Conservation (phyloP, 768 basidiomycete species). For the Dentipellis sp. region DNA sequence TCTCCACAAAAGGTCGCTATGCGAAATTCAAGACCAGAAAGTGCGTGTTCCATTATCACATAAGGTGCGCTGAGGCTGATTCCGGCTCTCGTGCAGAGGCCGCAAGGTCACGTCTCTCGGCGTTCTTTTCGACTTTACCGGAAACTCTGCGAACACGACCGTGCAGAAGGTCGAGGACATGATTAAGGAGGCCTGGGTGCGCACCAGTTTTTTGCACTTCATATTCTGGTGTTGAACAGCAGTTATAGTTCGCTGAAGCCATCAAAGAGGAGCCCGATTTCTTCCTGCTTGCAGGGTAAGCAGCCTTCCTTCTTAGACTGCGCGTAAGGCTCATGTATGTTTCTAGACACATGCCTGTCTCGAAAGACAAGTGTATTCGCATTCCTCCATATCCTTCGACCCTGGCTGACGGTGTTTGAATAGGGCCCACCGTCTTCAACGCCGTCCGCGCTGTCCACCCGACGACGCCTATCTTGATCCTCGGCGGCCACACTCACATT, state of each 20-base stretch:
- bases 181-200: conserved; percentile 73
- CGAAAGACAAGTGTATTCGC: conserved; percentile 49
- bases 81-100: conserved; percentile 31
- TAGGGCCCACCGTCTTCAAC: conserved; percentile 66
- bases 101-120: conserved; percentile 73
- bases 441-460: conserved; percentile 69
- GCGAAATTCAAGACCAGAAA: conserved; percentile 66
- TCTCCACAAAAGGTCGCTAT: conserved; percentile 35
- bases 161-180: conserved; percentile 67
- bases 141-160: conserved; percentile 61
- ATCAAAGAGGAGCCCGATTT: conserved; percentile 77
- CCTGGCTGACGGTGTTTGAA: not conserved
- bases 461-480: conserved; percentile 70
- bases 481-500: conserved; percentile 77
- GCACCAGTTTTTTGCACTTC: not conserved
- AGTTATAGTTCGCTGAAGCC: conserved; percentile 57
- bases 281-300: conserved; percentile 65
- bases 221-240: not conserved
- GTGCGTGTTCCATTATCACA: conserved; percentile 28
- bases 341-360: conserved; percentile 75
- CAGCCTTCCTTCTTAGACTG: not conserved
- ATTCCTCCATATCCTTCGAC: not conserved
- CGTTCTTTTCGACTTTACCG: conserved; percentile 68
- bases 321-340: not conserved
- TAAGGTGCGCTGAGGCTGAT: conserved; percentile 13